Base-by-base conservation (phyloP, 495 filamentous ascomycete genomes). In the Trichoderma gamsii region DNA sequence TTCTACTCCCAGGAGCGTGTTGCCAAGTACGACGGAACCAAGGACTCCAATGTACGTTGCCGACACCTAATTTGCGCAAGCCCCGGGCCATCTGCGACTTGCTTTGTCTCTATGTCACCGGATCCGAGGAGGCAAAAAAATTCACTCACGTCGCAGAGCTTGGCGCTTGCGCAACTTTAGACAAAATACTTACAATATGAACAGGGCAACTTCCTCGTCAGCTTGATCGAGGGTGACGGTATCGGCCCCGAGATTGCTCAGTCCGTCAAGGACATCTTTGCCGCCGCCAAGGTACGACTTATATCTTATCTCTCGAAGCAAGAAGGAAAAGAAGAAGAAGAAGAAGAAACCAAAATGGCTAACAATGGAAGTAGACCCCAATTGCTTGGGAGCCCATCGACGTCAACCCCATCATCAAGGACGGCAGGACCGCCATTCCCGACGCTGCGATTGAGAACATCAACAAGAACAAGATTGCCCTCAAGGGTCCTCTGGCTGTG, bases 191-290 rank as follows among this genome's bases (percentile, higher is more conserved):
- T 80, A 84, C 76, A 71, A 65, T 32, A 43, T 59, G 11, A 11
- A 52, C 71, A 97, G 94, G 95, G 94, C 74, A 92, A 92, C 79
- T 99, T 90, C 85, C 91, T 89, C 56, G 94, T 98, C 73, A 95
- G 92, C 73, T 84, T 99, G 78, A 99, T 99, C 72, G 95, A 99
- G 83, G 95, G 95, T 81, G 95, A 98, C 75, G 95, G 95, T 78
- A 99, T 99, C 76, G 95, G 95, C 69, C 94, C 94, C 67, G 93
- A 99, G 81, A 98, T 99, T 75, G 88, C 95, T 71, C 91, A 96
- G 79, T 93, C 93, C 35, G 92, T 99, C 70, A 97, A 97, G 85
- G 91, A 97, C 77, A 98, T 99, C 79, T 99, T 96, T 81, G 84
- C 88, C 71, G 96, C 96, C 73, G 95, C 96, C 70, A 91, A 93